Base-by-base conservation (phyloP, 2,329 filamentous ascomycete genomes). In the Ophiostoma quercus region DNA sequence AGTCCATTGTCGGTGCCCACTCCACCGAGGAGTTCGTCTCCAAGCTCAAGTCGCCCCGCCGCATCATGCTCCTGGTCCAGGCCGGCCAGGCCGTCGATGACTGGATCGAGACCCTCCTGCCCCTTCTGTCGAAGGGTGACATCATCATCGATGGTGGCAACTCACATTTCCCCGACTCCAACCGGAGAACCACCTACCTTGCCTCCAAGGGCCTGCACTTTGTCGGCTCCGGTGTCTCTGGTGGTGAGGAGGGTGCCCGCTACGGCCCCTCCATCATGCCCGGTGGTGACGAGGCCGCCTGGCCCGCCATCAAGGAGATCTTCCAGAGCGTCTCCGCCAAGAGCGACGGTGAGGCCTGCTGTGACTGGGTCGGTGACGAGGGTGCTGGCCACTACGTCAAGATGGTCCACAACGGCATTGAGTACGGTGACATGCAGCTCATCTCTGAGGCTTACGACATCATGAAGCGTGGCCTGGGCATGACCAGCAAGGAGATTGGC, bases 331-430 rank as follows among this genome's bases (percentile, higher is more conserved):
- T 99, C 80, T 88, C 95, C 74, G 95, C 95, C 82, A 98, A 99
- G 89, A 96, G 92, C 82, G 94, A 97, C 78, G 90, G 90, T 78
- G 95, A 99, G 87, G 84, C 95, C 75, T 99, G 95, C 89, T 99
- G 95, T 80, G 95, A 99, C 84, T 99, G 95, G 95, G 95, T 99
- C 77, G 95, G 95, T 85, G 95, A 98, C 84, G 93, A 98, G 83
- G 95, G 95, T 88, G 92, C 95, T 84, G 95, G 95, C 77, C 95
- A 99, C 90, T 99, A 97, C 87, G 94, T 99, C 86, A 99, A 99
- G 92, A 99, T 99, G 95, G 95, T 99, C 74, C 95, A 99, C 90
- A 99, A 99, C 84, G 95, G 95, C 88, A 99, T 99, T 78, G 95
- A 99, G 85, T 99, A 99, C 81, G 95, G 95, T 89, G 95, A 99